Base-by-base conservation (phyloP, 768 basidiomycete species). In the Amanita jacksonii region DNA sequence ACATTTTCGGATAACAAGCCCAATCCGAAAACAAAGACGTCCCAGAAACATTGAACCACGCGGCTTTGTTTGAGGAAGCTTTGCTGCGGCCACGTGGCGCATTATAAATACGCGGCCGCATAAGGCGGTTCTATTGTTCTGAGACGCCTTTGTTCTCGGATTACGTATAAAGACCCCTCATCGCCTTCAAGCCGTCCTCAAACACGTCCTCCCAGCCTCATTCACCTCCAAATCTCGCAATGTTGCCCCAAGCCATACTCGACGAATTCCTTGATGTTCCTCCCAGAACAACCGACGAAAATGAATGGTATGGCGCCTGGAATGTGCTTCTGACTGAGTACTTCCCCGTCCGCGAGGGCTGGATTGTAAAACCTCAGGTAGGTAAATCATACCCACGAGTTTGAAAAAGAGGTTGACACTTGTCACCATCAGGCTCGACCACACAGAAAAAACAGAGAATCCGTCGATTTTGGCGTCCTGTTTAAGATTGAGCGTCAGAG, bases 231-330 rank as follows among this genome's bases (percentile, higher is more conserved):
- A n/a, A n/a, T n/a, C n/a, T n/a, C n/a, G n/a, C n/a, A n/a, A n/a
- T n/a, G n/a, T n/a, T 45, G 22, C 44, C 44, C 23, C 9, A 13
- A 3, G 23, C 41, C 36, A 45, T 45, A 39, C 23, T 39, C 8
- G 24, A 13, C 23, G 44, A 37, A 39, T 41, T 45, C 33, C 22
- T 43, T 24, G 8, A 27, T 37, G 20, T 45, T 4, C 42, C 42
- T 39, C 44, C 44, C 42, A 15, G 22, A 9, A 45, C 44, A 3
- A 45, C 44, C 10, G 15, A 42, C 9, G 44, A 45, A 39, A 23
- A 15, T 15, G 44, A 45, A 15, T 45, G 41, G 9, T 45, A 45
- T 37, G 44, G 44, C 41, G 44, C 44, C n/a, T 45, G 41, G 6
- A 45, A 45, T 37, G 4, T 45, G 7, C 41, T 45, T 7, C 44